Percentiles rank a stretch among this genome's conserved stretches.
These are phyloP conservation scores for Aspergillus tanneri DNA, from an alignment of 2,329 filamentous ascomycete species.

Conservation along the genomic window DNA sequence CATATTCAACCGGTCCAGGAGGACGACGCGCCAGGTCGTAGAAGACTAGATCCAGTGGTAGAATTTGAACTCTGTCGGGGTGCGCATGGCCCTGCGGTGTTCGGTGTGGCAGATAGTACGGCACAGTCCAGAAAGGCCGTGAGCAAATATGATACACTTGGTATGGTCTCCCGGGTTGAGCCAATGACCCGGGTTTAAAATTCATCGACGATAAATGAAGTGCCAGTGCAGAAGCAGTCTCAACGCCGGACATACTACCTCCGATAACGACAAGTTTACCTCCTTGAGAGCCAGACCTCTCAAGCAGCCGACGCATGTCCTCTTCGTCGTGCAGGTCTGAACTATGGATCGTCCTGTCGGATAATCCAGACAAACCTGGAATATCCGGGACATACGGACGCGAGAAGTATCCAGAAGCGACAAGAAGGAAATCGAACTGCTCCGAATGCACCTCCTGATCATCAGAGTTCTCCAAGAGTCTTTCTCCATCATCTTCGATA, in stretches of 20 bases:
- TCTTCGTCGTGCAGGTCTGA: slow-evolving; percentile 61
- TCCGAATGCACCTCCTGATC: slow-evolving; percentile 20
- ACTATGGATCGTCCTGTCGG: slow-evolving; percentile 64
- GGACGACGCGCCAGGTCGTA: slow-evolving; percentile 68
- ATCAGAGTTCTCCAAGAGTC: not conserved
- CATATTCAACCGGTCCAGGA: slow-evolving; percentile 58
- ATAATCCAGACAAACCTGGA: slow-evolving; percentile 30
- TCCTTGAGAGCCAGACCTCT: slow-evolving; percentile 25
- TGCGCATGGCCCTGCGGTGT: slow-evolving; percentile 8
- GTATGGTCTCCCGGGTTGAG: slow-evolving; percentile 40
- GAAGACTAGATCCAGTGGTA: slow-evolving; percentile 70
- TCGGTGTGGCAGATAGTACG: slow-evolving; percentile 48
- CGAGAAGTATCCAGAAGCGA: slow-evolving; percentile 76
- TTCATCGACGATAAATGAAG: slow-evolving; percentile 65
- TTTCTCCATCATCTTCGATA: no score
- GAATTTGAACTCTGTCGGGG: slow-evolving; percentile 51
- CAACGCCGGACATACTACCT: slow-evolving; percentile 79
- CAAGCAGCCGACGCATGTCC: slow-evolving; percentile 19
- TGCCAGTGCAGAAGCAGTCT: slow-evolving; percentile 71
- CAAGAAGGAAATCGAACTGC: slow-evolving; percentile 67
- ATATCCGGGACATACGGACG: slow-evolving; percentile 55
- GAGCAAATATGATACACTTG: slow-evolving; percentile 68
- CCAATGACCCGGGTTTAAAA: slow-evolving; percentile 44
- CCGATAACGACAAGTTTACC: slow-evolving; percentile 72
- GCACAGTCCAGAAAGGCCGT: slow-evolving; percentile 70